Evolutionary conservation across 129 eudicot genomes (phyloP), one percentile per base, ranked within the genome.

Genomic region (Lactuca sativa): DNA sequence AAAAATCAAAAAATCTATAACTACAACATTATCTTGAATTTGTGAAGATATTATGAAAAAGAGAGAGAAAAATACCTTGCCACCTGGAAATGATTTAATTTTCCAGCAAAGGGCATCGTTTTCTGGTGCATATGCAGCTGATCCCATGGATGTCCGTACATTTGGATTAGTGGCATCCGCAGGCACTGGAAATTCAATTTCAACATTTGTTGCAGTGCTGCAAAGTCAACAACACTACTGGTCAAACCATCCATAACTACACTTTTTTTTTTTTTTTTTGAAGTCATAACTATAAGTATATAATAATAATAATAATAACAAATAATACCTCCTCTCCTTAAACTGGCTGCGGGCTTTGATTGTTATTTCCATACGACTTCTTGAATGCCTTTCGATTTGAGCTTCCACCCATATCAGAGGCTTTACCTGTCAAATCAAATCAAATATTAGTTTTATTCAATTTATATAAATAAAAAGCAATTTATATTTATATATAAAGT

Each of bases 331-430:
- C 18, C 99, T 93, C 82, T 90, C 95, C 93, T 95, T 95, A 77
- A 95, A 95, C 69, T 95, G 99, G 83, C 97, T 95, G 44, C 95
- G 83, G 5, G 97, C 96, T 82, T 95, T 95, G 55, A 95, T 89
- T 74, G 70, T 87, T 59, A 95, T 68, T 73, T 90, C 99, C 79
- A 95, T 83, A 61, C 99, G 97, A 74, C 99, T 93, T 80, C 97
- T 87, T 38, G 99, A 90, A 78, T 93, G 97, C 80, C 85, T 85
- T 77, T 90, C 99, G 3, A 90, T 80, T 81, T 85, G 97, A 82
- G 99, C 99, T 85, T 93, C 97, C 40, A 93, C 99, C 99, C 99
- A 93, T 73, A 93, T 93, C 70, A 93, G 77, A 82, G 99, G 95
- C 83, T 93, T 93, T 65, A 90, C 99, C 99, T 93, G 86, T 25